Evolutionary conservation across 1,284 basidiomycete genomes (phyloP).

Genomic region (Apiotrichum akiyoshidainum): DNA sequence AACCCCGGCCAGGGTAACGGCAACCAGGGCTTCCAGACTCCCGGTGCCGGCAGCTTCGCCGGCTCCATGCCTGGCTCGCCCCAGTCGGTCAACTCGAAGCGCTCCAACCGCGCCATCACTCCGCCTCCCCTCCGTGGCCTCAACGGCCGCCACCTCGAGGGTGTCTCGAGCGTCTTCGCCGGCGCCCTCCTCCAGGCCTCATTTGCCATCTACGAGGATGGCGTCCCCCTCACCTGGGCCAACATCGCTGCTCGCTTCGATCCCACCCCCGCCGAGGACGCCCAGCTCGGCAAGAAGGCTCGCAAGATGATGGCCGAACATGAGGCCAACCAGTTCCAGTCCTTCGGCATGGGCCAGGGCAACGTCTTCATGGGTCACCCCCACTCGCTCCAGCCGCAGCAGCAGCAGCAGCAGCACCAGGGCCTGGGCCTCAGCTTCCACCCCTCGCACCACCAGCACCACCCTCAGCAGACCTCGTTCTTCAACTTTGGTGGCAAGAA

Average conservation of each 20-base stretch:
- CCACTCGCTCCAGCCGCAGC: too few relatives aligned
- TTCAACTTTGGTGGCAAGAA: too few relatives aligned
- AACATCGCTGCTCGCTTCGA: not conserved
- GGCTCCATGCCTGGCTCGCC: not conserved
- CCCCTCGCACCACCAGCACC: too few relatives aligned
- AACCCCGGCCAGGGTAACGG: too few relatives aligned
- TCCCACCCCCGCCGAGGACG: not conserved
- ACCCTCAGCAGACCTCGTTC: too few relatives aligned
- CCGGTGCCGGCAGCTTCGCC: too few relatives aligned
- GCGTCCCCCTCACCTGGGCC: not conserved
- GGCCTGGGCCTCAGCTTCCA: too few relatives aligned
- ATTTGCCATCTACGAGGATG: not conserved
- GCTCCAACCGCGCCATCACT: not conserved
- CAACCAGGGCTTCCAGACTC: too few relatives aligned
- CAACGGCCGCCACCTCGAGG: constrained; percentile 8
- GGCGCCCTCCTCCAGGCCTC: constrained; percentile 14
- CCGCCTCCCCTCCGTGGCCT: not conserved
- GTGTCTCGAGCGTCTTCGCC: constrained; percentile 13
- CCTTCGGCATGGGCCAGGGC: not conserved
- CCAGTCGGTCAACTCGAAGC: not conserved
- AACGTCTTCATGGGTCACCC: too few relatives aligned
- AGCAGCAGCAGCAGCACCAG: too few relatives aligned
- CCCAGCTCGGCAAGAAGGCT: not conserved
- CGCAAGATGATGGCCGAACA: not conserved
- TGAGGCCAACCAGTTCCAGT: not conserved